Evolutionary conservation across 2,329 filamentous ascomycete genomes (phyloP).

Genomic region (Sarocladiaceae sp.): DNA sequence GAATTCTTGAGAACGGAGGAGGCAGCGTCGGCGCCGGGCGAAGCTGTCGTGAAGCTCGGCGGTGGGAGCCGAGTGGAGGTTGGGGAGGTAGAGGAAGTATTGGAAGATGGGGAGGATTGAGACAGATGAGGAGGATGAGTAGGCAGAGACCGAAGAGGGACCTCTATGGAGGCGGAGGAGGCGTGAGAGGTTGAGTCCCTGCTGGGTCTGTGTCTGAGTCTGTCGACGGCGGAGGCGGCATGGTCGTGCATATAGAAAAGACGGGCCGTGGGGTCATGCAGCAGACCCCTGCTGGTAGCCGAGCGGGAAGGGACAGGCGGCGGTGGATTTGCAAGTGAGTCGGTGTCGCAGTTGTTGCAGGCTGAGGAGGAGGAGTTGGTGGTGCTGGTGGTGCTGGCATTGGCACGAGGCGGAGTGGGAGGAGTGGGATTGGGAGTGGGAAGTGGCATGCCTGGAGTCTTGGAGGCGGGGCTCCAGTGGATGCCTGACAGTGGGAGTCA

Average conservation of each 20-base stretch:
- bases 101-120: slow-evolving; percentile 7
- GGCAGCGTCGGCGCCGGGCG: neutral
- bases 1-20: neutral
- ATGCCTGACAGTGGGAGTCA: too few species aligned
- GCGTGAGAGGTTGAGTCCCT: slow-evolving; percentile 2
- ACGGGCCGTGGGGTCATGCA: slow-evolving; percentile 8
- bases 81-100: neutral
- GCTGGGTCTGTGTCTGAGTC: slow-evolving; percentile 7
- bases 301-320: too few species aligned
- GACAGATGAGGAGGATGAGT: slow-evolving; percentile 7
- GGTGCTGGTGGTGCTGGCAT: neutral
- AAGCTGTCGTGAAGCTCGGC: neutral
- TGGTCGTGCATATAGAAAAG: slow-evolving; percentile 6
- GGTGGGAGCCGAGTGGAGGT: neutral
- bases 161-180: neutral
- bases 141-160: slow-evolving; percentile 9
- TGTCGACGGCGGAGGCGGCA: slow-evolving; percentile 1
- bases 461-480: slow-evolving; percentile 7
- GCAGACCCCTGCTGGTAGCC: slow-evolving; percentile 1
- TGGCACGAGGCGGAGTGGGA: too few species aligned
- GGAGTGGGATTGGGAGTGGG: slow-evolving; percentile 7
- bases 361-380: neutral
- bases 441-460: slow-evolving; percentile 7
- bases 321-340: too few species aligned
- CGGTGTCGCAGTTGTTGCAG: neutral